Base-by-base conservation (phyloP, 768 basidiomycete genomes). In the Sarcodon aspratus region DNA sequence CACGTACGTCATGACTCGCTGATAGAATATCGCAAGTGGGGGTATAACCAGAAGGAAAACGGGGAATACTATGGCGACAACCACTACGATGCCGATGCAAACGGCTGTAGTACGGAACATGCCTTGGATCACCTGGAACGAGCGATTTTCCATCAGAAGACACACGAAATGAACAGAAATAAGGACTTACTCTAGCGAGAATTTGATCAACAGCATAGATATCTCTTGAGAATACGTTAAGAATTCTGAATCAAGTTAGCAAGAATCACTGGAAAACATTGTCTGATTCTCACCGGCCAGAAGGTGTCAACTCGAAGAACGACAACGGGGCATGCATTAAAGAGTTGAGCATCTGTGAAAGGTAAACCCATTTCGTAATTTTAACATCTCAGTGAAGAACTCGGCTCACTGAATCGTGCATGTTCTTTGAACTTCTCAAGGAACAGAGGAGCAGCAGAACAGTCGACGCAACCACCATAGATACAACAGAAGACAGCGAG, bases 181-280 rank as follows among this genome's bases (percentile, higher is more conserved):
- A 10, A 32, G 35, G n/a, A 54, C 68, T 44, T 48, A 69, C 84
- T 32, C 85, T 73, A 6, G 79, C 80, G 17, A 96, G 75, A 8
- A 90, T 68, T 58, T 90, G 83, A 66, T 96, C 93, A 13, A 95
- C 76, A 31, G 85, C 83, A 57, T 87, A 89, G 12, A 76, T 80
- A 57, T 98, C 95, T 2, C 91, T 79, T 3, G 89, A 89, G 65
- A 97, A 97, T 27, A 96, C 63, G 63, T 96, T 97, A 46, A 97
- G 61, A 48, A 94, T 85, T 8, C 91, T 87, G 48, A 13, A 42
- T 10, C 33, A 49, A 36, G 21, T 43, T 1, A 9, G 15, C 27
- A 7, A 49, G 21, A 47, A 46, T 46, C n/a, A 27, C 33, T 9
- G 31, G 36, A 32, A 9, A 12, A 42, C 33, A 33, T 49, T 12